Conservation (phyloP, 1,139 yeast genomes). For the Spencermartinsiella ligniputridi region DNA sequence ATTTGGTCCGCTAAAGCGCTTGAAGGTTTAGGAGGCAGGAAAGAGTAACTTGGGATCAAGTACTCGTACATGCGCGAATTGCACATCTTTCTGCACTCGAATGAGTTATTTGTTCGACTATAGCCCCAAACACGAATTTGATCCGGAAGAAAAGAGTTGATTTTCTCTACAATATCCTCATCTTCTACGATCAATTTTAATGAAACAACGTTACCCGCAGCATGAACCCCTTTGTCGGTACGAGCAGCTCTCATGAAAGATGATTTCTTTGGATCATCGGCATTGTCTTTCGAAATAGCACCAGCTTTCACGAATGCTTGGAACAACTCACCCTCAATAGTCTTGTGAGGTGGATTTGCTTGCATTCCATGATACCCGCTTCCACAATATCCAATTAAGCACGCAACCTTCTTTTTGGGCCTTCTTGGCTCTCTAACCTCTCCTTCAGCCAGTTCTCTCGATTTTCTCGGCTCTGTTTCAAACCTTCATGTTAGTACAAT, state of each 20-base stretch:
- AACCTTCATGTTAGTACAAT: background rate
- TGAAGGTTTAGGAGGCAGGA: conserved; percentile 83
- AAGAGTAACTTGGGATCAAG: conserved; percentile 82
- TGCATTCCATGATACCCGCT: conserved; percentile 99
- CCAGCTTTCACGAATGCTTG: conserved; percentile 84
- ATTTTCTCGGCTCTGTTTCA: conserved; percentile 12
- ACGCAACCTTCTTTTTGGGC: conserved; percentile 87
- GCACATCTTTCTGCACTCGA: conserved; percentile 94
- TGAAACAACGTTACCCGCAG: conserved; percentile 93
- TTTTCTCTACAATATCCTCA: conserved; percentile 63
- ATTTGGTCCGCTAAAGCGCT: conserved; percentile 60
- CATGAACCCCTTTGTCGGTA: conserved; percentile 98
- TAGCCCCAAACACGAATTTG: conserved; percentile 92
- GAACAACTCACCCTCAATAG: conserved; percentile 90
- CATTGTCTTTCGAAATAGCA: conserved; percentile 83
- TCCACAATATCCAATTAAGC: conserved; percentile 94
- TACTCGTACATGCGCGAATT: conserved; percentile 93
- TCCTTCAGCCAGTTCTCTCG: conserved; percentile 22
- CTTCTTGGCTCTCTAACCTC: conserved; percentile 45
- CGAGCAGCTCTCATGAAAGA: conserved; percentile 96
- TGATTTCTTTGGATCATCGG: conserved; percentile 83
- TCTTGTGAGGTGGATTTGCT: conserved; percentile 80
- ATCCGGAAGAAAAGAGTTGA: conserved; percentile 72
- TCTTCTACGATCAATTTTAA: conserved; percentile 87
- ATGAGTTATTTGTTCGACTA: conserved; percentile 81